Percentiles rank a stretch among this genome's conserved stretches.
Evolutionary conservation across 2,329 filamentous ascomycete species (phyloP).

Genomic region (Alternaria panax): DNA sequence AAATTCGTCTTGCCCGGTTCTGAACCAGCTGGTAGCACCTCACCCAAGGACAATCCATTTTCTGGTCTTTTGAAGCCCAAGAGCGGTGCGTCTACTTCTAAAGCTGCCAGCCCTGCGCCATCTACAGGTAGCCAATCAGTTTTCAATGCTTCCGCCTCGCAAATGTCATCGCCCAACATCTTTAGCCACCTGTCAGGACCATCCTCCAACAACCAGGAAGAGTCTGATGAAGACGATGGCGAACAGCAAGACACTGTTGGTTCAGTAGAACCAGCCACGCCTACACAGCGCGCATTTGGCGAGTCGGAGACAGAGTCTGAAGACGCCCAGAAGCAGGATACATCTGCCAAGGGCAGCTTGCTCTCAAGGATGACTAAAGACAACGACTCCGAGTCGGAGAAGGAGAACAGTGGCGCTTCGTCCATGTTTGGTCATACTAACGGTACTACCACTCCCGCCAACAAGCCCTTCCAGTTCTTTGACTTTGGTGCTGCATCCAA

Average conservation of each 20-base stretch:
- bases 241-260: slow-evolving; percentile 22
- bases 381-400: slow-evolving; percentile 32
- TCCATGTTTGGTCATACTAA: slow-evolving; percentile 32
- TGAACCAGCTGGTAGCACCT: slow-evolving; percentile 8
- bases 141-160: slow-evolving; percentile 36
- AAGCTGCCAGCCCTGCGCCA: slow-evolving; percentile 39
- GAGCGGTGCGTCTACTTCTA: slow-evolving; percentile 34
- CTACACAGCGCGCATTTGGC: slow-evolving; percentile 33
- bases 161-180: slow-evolving; percentile 37
- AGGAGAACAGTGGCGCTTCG: slow-evolving; percentile 25
- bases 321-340: slow-evolving; percentile 29
- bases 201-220: slow-evolving; percentile 42
- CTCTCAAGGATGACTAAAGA: slow-evolving; percentile 40
- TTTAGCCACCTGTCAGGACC: slow-evolving; percentile 46
- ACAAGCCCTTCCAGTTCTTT: slow-evolving; percentile 37
- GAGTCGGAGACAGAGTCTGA: slow-evolving; percentile 38
- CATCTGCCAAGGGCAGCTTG: slow-evolving; percentile 26
- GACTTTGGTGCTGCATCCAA: slow-evolving; percentile 41
- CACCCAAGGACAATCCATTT: slow-evolving; percentile 25
- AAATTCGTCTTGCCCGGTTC: slow-evolving; percentile 28
- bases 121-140: slow-evolving; percentile 44
- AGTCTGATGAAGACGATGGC: slow-evolving; percentile 35
- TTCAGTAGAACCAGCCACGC: slow-evolving; percentile 26
- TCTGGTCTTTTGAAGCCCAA: slow-evolving; percentile 27
- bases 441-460: slow-evolving; percentile 37